A percentile compares a stretch with the other conserved stretches of the same genome.
phyloP scores from a whole-genome alignment of 345 rosid genomes.

The Erysimum cheiranthoides region DNA sequence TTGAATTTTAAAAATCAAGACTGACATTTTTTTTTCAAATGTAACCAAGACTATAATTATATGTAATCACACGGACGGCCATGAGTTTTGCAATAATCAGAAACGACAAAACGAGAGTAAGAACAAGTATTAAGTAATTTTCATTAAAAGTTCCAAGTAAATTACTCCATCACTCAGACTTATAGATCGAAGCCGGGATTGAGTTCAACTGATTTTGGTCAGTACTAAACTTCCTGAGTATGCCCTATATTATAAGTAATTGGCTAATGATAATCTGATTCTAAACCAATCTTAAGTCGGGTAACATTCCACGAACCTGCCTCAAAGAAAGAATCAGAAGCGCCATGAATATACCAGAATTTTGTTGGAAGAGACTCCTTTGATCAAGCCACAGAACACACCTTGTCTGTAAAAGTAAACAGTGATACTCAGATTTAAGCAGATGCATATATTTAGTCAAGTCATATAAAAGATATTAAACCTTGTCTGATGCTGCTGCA shows the following conservation, averaged over 20 bases:
- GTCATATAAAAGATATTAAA: constrained; percentile 19
- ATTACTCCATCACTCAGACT: constrained; percentile 18
- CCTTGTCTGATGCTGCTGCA: constrained; percentile 92
- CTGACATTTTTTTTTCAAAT: no score
- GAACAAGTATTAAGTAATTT: constrained; percentile 3
- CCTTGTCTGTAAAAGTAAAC: constrained; percentile 61
- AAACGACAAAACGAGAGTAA: background rate
- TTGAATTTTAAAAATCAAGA: no score
- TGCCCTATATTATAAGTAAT: background rate
- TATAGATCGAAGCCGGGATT: constrained; percentile 21
- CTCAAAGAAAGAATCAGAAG: background rate
- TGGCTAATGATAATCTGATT: background rate
- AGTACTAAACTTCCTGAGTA: constrained; percentile 20
- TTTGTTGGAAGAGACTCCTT: constrained; percentile 3
- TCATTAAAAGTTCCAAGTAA: constrained; percentile 4
- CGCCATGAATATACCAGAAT: constrained; percentile 8
- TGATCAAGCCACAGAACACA: constrained; percentile 65
- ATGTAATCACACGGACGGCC: background rate
- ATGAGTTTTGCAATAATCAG: background rate
- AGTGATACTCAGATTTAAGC: background rate
- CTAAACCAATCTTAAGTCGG: background rate
- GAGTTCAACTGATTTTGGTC: background rate
- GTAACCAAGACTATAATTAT: no score
- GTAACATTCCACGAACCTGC: background rate
- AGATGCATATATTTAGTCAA: constrained; percentile 21